Base-by-base conservation (phyloP, 108 stramenopile genomes). In the Skeletonema tropicum region DNA sequence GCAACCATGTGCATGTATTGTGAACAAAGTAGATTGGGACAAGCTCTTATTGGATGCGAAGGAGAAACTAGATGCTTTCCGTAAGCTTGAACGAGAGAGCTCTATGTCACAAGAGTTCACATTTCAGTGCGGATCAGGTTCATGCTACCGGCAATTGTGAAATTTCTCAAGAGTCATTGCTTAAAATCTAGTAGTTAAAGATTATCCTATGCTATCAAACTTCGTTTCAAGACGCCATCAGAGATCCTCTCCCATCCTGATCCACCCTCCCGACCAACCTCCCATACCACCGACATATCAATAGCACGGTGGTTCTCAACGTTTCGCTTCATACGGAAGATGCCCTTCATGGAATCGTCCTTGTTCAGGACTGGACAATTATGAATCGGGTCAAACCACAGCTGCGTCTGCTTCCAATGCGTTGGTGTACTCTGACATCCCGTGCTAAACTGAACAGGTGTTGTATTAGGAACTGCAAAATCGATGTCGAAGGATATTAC, bases 341-440 rank as follows among this genome's bases (percentile, higher is more conserved):
- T 39, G 9, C 85, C 85, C 60, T 45, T 72, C 73, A 86, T 65
- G 5, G 74, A 60, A 41, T 80, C 77, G 14, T 46, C 32, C 48
- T 49, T 67, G 13, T 36, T 57, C 70, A 86, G 68, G 26, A 65
- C 60, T 29, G 86, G 86, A 21, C 80, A 65, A 15, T 75, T 83
- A 66, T 83, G 68, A 15, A 77, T 33, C 12, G 83, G 68, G 66
- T 86, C 83, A 63, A 86, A 82, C 86, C 86, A 96, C 36, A 96
- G 86, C 15, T 90, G 83, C n/a, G 90, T 85, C 60, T 94, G 93
- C 70, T 96, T 94, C 95, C 95, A 96, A 77, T 96, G 95, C 36
- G 95, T 96, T 61, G 90, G 88, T 66, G 79, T 60, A 15, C 76
- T 86, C 70, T 87, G 86, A 17, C 92, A 91, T 13, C 90, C 91